Evolutionary conservation across 2,329 filamentous ascomycete species (phyloP), one percentile per base, ranked within the genome.

Genomic region (Teratosphaeria viscida): DNA sequence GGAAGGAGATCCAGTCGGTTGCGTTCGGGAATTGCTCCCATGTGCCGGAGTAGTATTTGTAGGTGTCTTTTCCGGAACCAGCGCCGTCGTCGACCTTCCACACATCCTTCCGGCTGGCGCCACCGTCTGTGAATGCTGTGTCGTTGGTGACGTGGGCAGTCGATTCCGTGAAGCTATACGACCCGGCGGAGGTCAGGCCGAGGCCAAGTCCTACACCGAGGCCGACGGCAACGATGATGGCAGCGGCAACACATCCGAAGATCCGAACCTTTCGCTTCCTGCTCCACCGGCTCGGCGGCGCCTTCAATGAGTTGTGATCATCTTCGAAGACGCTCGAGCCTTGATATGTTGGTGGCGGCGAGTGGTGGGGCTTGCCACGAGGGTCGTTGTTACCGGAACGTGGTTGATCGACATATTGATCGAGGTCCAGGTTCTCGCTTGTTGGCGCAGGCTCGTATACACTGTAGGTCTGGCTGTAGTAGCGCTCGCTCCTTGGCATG

Each of bases 21-120:
- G 47, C 32, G 7, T 57, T 55, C 7, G 65, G 67, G 54, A 67
- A 68, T 52, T 64, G 59, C 14, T 60, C 53, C 16, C 60, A 62
- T 43, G 63, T 63, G 55, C 67, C 67, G 29, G 66, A 65, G 62
- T 74, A 74, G 64, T 70, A 71, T 3, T 52, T 66, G 59, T 68
- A 68, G 5, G 37, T 62, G 56, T 73, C 71, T 19, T 53, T 56
- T 29, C 67, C 67, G 23, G 59, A 62, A 39, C 67, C 67, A 57
- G 63, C 62, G 11, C 65, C 67, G 52, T 67, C 63, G 55, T 69
- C 69, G 59, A 67, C 66, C 53, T 57, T 56, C 43, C 23, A 39
- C 3, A 55, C 47, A 39, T 55, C 52, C 35, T 67, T 63, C 26
- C 62, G 66, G 14, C 68, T 71, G 2, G 66, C 70, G 39, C 66